These are phyloP conservation scores for Angomonas ambiguus DNA, from an alignment of 208 protist genomes.

Conservation along the genomic window DNA sequence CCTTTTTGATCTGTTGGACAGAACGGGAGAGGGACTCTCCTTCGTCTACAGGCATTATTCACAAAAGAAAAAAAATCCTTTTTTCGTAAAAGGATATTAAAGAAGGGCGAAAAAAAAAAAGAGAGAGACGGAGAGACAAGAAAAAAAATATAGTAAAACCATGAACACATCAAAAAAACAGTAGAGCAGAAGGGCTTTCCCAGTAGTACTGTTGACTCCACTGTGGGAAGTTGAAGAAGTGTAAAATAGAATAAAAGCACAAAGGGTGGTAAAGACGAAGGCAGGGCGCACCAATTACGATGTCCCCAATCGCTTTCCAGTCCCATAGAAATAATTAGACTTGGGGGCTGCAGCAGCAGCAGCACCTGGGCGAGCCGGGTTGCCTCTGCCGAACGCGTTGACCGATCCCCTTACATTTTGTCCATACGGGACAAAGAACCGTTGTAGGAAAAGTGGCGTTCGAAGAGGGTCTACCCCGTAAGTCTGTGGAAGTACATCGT, in stretches of 20 bases:
- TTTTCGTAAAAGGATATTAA: not conserved
- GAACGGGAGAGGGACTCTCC: conserved; percentile 48
- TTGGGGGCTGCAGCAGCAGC: not conserved
- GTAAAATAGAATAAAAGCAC: no score
- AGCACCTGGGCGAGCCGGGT: not conserved
- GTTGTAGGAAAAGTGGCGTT: conserved; percentile 52
- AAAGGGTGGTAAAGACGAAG: no score
- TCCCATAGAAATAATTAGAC: not conserved
- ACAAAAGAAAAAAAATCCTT: not conserved
- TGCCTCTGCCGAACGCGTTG: not conserved
- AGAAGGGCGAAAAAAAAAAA: not conserved
- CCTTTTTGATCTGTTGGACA: conserved; percentile 48
- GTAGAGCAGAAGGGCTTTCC: not conserved
- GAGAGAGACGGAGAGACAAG: not conserved
- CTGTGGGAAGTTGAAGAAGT: no score
- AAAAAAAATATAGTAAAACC: not conserved
- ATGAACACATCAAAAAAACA: not conserved
- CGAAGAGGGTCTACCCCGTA: conserved; percentile 47
- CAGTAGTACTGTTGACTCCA: no score
- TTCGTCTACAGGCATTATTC: conserved; percentile 51
- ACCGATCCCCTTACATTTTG: not conserved
- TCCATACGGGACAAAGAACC: conserved; percentile 15
- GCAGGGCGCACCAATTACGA: not conserved
- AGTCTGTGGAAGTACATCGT: conserved; percentile 64
- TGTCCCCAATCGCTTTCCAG: not conserved